Conservation (phyloP, 805 yeast species). For the Teunomyces cretensis region DNA sequence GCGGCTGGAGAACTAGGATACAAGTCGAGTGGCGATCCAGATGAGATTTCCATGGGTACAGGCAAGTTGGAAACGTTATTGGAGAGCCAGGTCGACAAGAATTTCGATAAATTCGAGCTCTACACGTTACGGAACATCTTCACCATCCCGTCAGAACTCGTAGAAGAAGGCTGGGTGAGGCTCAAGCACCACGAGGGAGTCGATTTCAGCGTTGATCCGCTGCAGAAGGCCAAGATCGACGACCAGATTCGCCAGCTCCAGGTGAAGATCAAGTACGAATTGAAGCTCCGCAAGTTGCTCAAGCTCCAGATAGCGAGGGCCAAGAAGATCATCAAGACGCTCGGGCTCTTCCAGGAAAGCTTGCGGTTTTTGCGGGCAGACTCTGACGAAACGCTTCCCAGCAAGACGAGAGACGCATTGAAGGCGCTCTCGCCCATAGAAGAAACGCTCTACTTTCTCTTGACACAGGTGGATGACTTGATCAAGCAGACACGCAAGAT, state of each 20-base stretch:
- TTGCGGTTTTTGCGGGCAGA: conserved; percentile 26
- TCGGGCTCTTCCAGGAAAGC: conserved; percentile 30
- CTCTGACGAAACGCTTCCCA: conserved; percentile 16
- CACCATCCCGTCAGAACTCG: conserved; percentile 63
- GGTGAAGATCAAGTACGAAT: conserved; percentile 42
- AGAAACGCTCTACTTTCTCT: conserved; percentile 46
- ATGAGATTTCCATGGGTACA: conserved; percentile 73
- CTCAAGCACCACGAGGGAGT: conserved; percentile 67
- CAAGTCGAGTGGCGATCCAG: conserved; percentile 14
- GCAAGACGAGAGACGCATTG: conserved; percentile 24
- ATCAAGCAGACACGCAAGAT: conserved; percentile 28
- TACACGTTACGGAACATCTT: conserved; percentile 78
- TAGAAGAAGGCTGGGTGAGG: conserved; percentile 64
- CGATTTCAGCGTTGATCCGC: conserved; percentile 15
- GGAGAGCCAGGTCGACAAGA: conserved; percentile 73
- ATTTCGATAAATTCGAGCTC: conserved; percentile 83
- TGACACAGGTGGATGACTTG: conserved; percentile 43
- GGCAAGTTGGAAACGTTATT: conserved; percentile 75
- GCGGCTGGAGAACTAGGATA: conserved; percentile 21
- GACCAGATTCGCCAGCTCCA: conserved; percentile 30
- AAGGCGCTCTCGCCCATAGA: conserved; percentile 44
- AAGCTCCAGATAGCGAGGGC: conserved; percentile 40
- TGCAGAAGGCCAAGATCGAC: conserved; percentile 22
- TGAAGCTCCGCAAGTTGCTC: conserved; percentile 42
- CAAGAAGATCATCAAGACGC: conserved; percentile 28